phyloP scores from a whole-genome alignment of 2,329 filamentous ascomycete genomes.

The Fusarium stilboides region DNA sequence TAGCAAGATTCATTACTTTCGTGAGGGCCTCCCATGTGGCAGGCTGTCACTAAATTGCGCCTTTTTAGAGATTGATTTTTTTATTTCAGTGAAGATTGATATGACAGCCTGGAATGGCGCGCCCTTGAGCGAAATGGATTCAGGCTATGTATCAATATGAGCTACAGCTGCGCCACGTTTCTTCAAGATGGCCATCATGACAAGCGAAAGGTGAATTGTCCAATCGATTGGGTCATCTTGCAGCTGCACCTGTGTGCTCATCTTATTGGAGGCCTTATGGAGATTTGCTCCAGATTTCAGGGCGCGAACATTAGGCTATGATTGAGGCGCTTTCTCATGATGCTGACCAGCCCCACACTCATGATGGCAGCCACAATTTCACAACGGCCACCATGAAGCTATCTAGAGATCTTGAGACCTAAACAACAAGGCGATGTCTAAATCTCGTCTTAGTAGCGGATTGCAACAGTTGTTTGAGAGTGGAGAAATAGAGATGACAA shows the following conservation, averaged over 20 bases:
- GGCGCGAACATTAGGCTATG: constrained; percentile 8
- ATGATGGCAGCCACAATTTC: constrained; percentile 23
- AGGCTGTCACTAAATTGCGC: not conserved
- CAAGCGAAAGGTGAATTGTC: not conserved
- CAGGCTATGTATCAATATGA: not conserved
- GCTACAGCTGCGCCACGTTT: not conserved
- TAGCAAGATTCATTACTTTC: not conserved
- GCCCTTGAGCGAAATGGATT: not conserved
- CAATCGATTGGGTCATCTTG: not conserved
- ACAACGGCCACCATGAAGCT: constrained; percentile 27
- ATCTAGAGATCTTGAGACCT: not conserved
- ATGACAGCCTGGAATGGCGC: not conserved
- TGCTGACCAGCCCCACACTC: constrained; percentile 22
- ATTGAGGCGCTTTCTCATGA: not conserved
- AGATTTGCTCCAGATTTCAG: constrained; percentile 27
- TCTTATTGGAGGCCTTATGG: constrained; percentile 15
- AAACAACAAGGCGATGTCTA: not conserved
- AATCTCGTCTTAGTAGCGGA: too few relatives aligned
- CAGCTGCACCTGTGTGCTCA: not conserved
- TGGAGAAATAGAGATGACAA: too few relatives aligned
- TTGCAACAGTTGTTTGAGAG: not conserved
- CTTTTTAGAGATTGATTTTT: not conserved
- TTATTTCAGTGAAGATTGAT: too few relatives aligned
- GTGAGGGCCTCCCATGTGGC: not conserved
- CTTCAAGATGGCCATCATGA: not conserved